Evolutionary conservation across 1,139 yeast genomes (phyloP), one percentile per base, ranked within the genome.

Genomic region (Sugiyamaella pinicola): DNA sequence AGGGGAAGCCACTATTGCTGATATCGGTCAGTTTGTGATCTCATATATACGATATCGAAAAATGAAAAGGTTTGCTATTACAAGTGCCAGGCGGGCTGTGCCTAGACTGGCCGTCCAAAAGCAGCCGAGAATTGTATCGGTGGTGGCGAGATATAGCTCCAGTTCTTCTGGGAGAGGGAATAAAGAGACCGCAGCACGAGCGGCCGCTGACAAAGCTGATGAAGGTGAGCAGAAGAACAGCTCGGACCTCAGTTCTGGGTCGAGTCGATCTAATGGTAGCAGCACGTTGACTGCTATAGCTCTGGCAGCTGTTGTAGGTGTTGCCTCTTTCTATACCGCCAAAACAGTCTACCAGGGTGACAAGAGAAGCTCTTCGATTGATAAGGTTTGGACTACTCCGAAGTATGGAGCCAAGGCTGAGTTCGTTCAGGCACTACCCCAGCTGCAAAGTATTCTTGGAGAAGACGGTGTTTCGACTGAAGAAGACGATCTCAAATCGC

Each of bases 361-460:
- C 13, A 49, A 39, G 31, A 28, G 47, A 42, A 46, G 34, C n/a
- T 47, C 52, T 31, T 63, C 66, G 1, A 56, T 63, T 15, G 57
- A 56, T 24, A 50, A 53, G 22, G 50, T 43, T 4, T 61, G 64
- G 65, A 40, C 53, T 12, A 56, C 49, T 2, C 55, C 60, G 22
- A 58, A 58, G 33, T 80, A 79, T 58, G 82, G 81, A 21, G 66
- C 73, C 1, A 64, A 69, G 26, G 63, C 65, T 15, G 81, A 77
- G 53, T 67, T 77, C 45, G 54, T 58, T 12, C 56, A 60, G 29
- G 84, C 84, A 0, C 67, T 80, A 37, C 70, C 70, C 0, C 82
- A 78, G 60, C 66, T 83, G 46, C 61, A 64, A 6, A 58, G 60
- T 7, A 59, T 74, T 13, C 66, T 82, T 6, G 79, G 79, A 1